Base-by-base conservation (phyloP, 192 early-diverging fungal species). In the Geranomyces variabilis region DNA sequence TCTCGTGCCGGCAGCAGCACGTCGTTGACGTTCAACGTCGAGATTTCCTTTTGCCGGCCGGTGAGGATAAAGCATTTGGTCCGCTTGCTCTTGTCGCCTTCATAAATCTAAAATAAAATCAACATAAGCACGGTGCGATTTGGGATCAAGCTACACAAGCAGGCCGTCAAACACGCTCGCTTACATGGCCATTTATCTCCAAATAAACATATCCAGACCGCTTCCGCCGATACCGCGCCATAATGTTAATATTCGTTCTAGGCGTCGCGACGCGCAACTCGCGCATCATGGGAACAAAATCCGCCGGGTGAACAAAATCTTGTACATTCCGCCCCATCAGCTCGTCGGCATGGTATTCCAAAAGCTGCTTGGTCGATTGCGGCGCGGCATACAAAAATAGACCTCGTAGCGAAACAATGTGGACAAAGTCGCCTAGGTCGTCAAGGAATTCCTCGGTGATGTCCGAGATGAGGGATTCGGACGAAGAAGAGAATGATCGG, bases 41-140 rank as follows among this genome's bases (percentile, higher is more conserved):
- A 77, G 10, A 89, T 77, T 0, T 75, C 66, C 8, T 79, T 73
- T 59, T 86, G 85, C 28, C 89, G 80, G 28, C 85, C 89, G 3
- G 84, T 82, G 22, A 91, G 57, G 46, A 91, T 79, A n/a, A 89
- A 86, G 68, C 88, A 91, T 47, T 88, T 88, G 26, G 84, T 83
- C 67, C 88, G 83, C 75, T 88, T 88, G 72, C 36, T 63, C 34
- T 47, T 73, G 43, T 72, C 75, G 34, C 85, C 87, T 66, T 88
- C 83, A 61, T 89, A 84, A 24, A 86, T 81, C 70, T 86, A 67
- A 24, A 47, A 24, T 7, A 45, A 7, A 55, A 19, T n/a, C n/a
- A n/a, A n/a, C n/a, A n/a, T n/a, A n/a, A n/a, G n/a, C n/a, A n/a
- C n/a, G n/a, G n/a, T n/a, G n/a, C n/a, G 19, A 67, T 61, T 49